A percentile compares a stretch with the other conserved stretches of the same genome.
phyloP scores from a whole-genome alignment of 805 yeast genomes.

The Teunomyces gatunensis region DNA sequence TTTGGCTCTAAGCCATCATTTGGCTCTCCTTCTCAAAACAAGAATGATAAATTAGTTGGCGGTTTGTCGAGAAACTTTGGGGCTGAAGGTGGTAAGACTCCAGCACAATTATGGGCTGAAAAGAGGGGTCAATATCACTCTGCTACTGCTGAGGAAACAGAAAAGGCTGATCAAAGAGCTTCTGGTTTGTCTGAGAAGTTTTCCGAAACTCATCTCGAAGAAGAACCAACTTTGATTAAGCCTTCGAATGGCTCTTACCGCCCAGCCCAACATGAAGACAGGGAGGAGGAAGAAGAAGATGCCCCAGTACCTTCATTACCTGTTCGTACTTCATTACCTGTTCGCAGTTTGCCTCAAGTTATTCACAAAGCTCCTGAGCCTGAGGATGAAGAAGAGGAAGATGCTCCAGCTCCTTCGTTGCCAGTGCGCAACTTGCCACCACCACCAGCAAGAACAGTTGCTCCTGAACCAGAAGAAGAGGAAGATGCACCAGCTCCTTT shows the following conservation, averaged over 20 bases:
- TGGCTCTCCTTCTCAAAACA: conserved; percentile 22
- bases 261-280: conserved; percentile 18
- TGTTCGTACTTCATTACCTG: conserved; percentile 12
- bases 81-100: conserved; percentile 76
- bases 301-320: conserved; percentile 19
- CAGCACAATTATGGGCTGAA: conserved; percentile 96
- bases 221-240: conserved; percentile 18
- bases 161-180: conserved; percentile 13
- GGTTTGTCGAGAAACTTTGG: conserved; percentile 65
- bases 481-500: conserved; percentile 11
- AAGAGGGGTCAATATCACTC: conserved; percentile 66
- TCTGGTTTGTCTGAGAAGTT: not conserved
- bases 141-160: conserved; percentile 24
- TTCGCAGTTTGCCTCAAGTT: conserved; percentile 12
- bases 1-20: conserved; percentile 38
- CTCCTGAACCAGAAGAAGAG: conserved; percentile 13
- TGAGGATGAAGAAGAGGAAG: conserved; percentile 16
- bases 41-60: conserved; percentile 45
- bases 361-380: conserved; percentile 5
- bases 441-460: conserved; percentile 9
- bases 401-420: conserved; percentile 11
- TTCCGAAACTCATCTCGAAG: conserved; percentile 2
- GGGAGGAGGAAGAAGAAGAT: conserved; percentile 26
- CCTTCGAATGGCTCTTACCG: conserved; percentile 11
- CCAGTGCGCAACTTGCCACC: conserved; percentile 16